These are phyloP conservation scores for Isoetes engelmannii DNA, from an alignment of 83 land plant species.

Conservation along the genomic window DNA sequence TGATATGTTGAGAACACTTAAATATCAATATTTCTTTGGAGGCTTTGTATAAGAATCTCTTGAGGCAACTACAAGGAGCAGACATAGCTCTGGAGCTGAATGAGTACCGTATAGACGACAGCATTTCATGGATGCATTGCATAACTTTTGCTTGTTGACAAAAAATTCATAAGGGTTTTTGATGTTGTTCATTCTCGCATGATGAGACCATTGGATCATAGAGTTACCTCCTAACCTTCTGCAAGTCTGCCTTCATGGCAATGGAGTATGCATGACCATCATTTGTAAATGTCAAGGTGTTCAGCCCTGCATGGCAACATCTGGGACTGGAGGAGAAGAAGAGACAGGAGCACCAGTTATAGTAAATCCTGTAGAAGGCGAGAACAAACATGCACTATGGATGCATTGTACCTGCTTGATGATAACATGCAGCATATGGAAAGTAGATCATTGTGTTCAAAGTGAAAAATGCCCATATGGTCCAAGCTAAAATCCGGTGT, in stretches of 20 bases:
- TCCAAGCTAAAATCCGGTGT: slow-evolving; percentile 14
- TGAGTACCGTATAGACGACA: slow-evolving; percentile 17
- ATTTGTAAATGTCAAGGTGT: neutral
- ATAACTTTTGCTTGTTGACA: slow-evolving; percentile 31
- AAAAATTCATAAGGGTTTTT: slow-evolving; percentile 20
- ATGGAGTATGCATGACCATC: slow-evolving; percentile 21
- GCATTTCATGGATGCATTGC: slow-evolving; percentile 26
- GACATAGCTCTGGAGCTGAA: slow-evolving; percentile 20
- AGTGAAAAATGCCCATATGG: neutral
- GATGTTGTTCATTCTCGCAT: slow-evolving; percentile 20
- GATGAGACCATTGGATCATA: slow-evolving; percentile 25
- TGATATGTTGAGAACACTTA: no score
- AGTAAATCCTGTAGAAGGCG: neutral
- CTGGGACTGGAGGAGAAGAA: no score
- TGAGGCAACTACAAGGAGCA: slow-evolving; percentile 16
- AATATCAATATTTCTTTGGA: no score
- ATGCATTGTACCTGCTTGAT: slow-evolving; percentile 13
- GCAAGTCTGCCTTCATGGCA: slow-evolving; percentile 16
- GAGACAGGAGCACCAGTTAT: no score
- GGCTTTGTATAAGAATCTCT: no score
- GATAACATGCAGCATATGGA: no score
- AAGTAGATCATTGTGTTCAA: neutral
- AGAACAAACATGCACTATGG: neutral
- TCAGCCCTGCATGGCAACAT: no score
- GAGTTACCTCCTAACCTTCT: slow-evolving; percentile 8